Base-by-base conservation (phyloP, 2,329 filamentous ascomycete species). In the Xylaria multiplex region DNA sequence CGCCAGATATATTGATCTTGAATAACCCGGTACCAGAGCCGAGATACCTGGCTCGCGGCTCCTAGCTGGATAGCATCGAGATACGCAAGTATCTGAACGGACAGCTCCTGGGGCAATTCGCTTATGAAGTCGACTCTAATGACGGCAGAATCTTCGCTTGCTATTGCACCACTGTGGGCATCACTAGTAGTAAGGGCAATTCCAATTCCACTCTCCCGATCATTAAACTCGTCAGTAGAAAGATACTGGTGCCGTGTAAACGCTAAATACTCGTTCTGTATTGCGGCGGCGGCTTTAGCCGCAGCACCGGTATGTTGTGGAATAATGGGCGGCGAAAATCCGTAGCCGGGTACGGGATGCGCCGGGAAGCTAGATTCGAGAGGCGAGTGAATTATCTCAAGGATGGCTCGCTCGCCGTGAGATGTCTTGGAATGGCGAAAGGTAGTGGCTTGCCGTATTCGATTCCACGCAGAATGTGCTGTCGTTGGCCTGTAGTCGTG, bases 171-270 rank as follows among this genome's bases (percentile, higher is more conserved):
- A 16, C 74, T 66, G 37, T 79, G 75, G 22, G 76, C 73, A n/a
- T 77, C 78, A 30, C 81, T 77, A 19, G 81, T 76, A 1, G 84
- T 83, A 2, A 89, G 77, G 0, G 83, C 81, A 56, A 90, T 90
- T 37, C 87, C 87, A 59, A 90, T 89, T 22, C 88, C 88, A 71
- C 88, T 90, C 77, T 90, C 88, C 30, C 83, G 80, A 69, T 90
- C 87, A 69, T 84, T 86, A n/a, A 78, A 79, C 19, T 85, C 83
- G 2, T 86, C 83, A 37, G 78, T 76, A 8, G 80, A 75, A 7
- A 86, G 74, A 77, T 80, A 81, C 35, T 82, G 78, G 54, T 79
- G 77, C 43, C 76, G 66, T 37, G 70, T 66, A 48, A 77, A 74
- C 3, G 76, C 77, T 6, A 82, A 70, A 52, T 79, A 81, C 59